phyloP scores from a whole-genome alignment of 1,284 basidiomycete species.

The Cryptococcus maquisensis region DNA sequence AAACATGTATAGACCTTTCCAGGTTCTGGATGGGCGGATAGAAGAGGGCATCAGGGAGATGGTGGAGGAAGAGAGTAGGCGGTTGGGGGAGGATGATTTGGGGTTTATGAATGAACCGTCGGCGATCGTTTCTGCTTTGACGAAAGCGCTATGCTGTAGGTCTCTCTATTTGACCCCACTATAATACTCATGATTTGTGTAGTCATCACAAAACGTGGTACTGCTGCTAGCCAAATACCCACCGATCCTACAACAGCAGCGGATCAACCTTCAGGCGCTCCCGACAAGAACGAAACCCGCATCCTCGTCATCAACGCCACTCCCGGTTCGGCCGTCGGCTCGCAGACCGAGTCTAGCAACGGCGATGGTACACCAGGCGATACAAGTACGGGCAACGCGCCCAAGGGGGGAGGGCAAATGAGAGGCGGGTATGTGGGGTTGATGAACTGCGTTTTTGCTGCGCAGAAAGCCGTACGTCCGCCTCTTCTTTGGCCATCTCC shows the following conservation, averaged over 20 bases:
- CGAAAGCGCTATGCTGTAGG: constrained; percentile 85
- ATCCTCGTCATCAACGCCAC: constrained; percentile 91
- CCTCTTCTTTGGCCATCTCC: not conserved
- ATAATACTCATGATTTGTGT: not conserved
- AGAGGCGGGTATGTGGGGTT: constrained; percentile 66
- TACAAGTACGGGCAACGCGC: constrained; percentile 48
- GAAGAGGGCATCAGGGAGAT: constrained; percentile 63
- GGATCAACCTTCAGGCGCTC: constrained; percentile 42
- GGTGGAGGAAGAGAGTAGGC: constrained; percentile 61
- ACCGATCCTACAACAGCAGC: constrained; percentile 14
- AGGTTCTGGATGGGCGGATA: constrained; percentile 57
- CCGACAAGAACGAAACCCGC: constrained; percentile 64
- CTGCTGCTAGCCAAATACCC: constrained; percentile 34
- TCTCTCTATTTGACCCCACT: constrained; percentile 17
- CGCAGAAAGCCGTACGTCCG: constrained; percentile 79
- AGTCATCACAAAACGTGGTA: constrained; percentile 78
- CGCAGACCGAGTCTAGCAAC: not conserved
- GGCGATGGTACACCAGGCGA: constrained; percentile 1
- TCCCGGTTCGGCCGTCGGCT: constrained; percentile 48
- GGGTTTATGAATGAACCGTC: constrained; percentile 50
- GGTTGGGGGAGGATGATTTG: constrained; percentile 48
- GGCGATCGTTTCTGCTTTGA: constrained; percentile 77
- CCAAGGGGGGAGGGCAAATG: constrained; percentile 28
- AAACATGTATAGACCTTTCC: constrained; percentile 78
- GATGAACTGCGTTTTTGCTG: constrained; percentile 99